Percentiles rank a stretch among this genome's conserved stretches.
These are phyloP conservation scores for Talaromyces sp. DNA, from an alignment of 2,329 filamentous ascomycete species.

Conservation along the genomic window DNA sequence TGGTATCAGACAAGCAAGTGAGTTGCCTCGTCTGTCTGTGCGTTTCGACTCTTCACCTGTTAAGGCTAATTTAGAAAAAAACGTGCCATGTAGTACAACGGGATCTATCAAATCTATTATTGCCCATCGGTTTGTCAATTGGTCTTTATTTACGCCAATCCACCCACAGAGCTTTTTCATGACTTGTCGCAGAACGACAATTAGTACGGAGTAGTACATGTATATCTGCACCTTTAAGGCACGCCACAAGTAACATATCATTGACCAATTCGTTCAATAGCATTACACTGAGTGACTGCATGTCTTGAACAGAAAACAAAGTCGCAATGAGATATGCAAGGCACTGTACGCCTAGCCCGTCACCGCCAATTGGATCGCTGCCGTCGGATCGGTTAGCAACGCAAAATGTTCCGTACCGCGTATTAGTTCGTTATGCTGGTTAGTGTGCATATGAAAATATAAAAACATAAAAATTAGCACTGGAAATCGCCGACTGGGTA, in stretches of 20 bases:
- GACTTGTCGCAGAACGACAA: not conserved
- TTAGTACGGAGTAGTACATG: too few relatives aligned
- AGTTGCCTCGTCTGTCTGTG: too few relatives aligned
- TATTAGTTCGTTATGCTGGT: too few relatives aligned
- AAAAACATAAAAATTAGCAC: too few relatives aligned
- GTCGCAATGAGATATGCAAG: not conserved
- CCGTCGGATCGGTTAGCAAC: too few relatives aligned
- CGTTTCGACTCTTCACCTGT: not conserved
- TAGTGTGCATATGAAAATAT: too few relatives aligned
- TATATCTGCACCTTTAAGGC: not conserved
- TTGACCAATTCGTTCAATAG: not conserved
- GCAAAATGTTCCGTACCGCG: too few relatives aligned
- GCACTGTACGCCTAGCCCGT: not conserved
- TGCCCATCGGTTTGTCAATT: not conserved
- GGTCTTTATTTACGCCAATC: not conserved
- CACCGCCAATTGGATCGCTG: too few relatives aligned
- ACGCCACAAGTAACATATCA: not conserved
- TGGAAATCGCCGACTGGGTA: too few relatives aligned
- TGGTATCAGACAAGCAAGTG: not conserved
- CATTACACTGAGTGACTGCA: not conserved
- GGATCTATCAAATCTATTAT: not conserved
- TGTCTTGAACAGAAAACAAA: not conserved
- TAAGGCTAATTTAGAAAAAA: not conserved
- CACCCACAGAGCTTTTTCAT: not conserved
- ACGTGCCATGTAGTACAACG: not conserved